Base-by-base conservation (phyloP, 306 rosid genomes). In the Hippophae gyantsensis region DNA sequence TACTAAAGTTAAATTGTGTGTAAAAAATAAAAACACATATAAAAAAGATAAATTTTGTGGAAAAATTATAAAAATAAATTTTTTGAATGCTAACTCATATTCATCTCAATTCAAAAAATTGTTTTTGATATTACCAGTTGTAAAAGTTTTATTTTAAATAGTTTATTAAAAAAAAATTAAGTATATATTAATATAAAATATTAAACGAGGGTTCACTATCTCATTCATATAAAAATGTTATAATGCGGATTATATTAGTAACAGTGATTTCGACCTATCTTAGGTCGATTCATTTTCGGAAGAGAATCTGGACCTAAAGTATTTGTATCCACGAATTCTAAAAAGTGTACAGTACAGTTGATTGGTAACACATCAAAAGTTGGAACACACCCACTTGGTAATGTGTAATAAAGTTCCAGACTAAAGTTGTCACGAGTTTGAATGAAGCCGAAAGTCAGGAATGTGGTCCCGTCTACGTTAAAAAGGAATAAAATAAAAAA, bases 281-380 rank as follows among this genome's bases (percentile, higher is more conserved):
- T 18, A 23, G 38, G 40, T 56, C 13, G 49, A 52, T 69, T 77
- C 46, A 18, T 18, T 18, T 0, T 18, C 23, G 23, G 23, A 18
- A 43, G 57, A 47, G 13, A 9, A 14, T 45, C 27, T 52, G 32
- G 52, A 27, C 13, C 45, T 49, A 51, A 42, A 53, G 9, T 41
- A 57, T 63, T 63, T 57, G 48, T 46, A 67, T 51, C 76, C 76
- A 52, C 73, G 52, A 75, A 44, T 12, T 74, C 49, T 6, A 52
- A 42, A 25, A 50, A 23, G 54, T 51, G 68, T 46, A 69, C 38
- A 7, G 45, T 13, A 56, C 56, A 66, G 18, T 23, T 55, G 66
- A 60, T 66, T 68, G 13, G 50, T 23, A 50, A 72, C 63, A 72
- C 45, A 60, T 25, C 18, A 12, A 26, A 13, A 7, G 54, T 26